Percentiles rank a stretch among this genome's conserved stretches.
These are phyloP conservation scores for Globisporangium megalacanthum DNA, from an alignment of 352 stramenopile genomes.

Conservation along the genomic window DNA sequence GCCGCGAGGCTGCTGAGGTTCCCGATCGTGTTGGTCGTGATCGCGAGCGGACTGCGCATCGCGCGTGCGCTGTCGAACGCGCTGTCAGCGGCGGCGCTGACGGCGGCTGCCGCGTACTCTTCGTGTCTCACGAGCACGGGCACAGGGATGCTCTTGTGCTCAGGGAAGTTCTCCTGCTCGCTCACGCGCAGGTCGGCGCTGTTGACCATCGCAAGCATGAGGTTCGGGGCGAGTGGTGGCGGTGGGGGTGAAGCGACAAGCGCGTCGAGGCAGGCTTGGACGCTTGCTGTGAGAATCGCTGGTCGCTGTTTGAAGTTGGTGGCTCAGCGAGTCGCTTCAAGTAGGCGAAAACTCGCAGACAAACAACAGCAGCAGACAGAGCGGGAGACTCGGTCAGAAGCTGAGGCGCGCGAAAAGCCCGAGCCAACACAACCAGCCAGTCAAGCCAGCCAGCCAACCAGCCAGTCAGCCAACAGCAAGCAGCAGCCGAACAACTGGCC, in stretches of 20 bases:
- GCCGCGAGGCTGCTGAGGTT: neutral
- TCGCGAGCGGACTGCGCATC: neutral
- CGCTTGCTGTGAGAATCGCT: slow-evolving; percentile 1
- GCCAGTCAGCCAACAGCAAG: no score
- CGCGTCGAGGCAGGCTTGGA: no score
- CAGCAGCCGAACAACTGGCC: no score
- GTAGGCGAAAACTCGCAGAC: slow-evolving; percentile 16
- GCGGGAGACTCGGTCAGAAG: no score
- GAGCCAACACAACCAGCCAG: no score
- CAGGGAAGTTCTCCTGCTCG: slow-evolving; percentile 14
- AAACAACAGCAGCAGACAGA: no score
- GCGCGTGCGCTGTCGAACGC: slow-evolving; percentile 11
- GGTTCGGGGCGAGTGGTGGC: no score
- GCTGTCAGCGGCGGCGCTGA: slow-evolving; percentile 6
- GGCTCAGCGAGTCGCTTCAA: slow-evolving; percentile 68
- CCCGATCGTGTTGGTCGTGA: neutral
- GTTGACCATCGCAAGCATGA: slow-evolving; percentile 62
- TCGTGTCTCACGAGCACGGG: slow-evolving; percentile 13
- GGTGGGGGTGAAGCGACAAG: no score
- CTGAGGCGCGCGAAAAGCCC: no score
- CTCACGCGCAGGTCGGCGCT: slow-evolving; percentile 2
- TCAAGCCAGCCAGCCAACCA: no score
- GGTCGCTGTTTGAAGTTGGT: slow-evolving; percentile 71
- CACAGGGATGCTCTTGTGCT: slow-evolving; percentile 11
- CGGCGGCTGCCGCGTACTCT: slow-evolving; percentile 9